A percentile compares a stretch with the other conserved stretches of the same genome.
Conservation (phyloP, 129 eudicot species). For the Flaveria sonorensis region DNA sequence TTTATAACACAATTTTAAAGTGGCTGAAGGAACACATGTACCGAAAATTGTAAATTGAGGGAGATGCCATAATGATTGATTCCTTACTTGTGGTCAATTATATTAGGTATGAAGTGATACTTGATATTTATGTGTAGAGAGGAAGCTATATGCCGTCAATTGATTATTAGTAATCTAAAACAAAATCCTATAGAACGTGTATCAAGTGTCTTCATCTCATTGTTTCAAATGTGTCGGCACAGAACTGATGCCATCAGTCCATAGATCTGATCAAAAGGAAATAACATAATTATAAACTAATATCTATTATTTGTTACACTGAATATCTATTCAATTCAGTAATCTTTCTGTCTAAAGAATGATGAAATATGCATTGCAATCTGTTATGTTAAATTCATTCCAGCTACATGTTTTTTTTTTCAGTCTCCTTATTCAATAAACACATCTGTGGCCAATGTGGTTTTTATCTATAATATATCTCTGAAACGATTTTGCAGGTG, state of each 20-base stretch:
- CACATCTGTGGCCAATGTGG: background rate
- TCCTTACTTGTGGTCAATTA: background rate
- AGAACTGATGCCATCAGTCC: conserved; percentile 1
- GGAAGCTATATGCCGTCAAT: conserved; percentile 16
- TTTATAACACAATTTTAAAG: background rate
- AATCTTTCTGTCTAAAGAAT: conserved; percentile 19
- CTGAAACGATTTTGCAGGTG: conserved; percentile 61
- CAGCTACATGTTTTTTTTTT: background rate
- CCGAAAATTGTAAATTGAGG: background rate
- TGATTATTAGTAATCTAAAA: conserved; percentile 7
- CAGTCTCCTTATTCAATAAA: background rate
- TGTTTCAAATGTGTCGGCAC: background rate
- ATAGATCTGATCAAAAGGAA: conserved; percentile 8
- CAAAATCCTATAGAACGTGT: background rate
- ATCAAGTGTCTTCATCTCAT: conserved; percentile 4
- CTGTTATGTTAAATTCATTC: background rate
- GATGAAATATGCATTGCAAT: conserved; percentile 12
- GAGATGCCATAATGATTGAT: background rate
- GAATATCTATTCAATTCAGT: background rate
- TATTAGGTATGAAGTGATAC: conserved; percentile 19
- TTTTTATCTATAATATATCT: conserved; percentile 4
- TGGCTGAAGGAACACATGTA: background rate
- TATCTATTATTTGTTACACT: background rate
- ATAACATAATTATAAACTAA: background rate
- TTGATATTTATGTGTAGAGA: background rate